Base-by-base conservation (phyloP, 495 filamentous ascomycete species). In the Tricharina praecox region DNA sequence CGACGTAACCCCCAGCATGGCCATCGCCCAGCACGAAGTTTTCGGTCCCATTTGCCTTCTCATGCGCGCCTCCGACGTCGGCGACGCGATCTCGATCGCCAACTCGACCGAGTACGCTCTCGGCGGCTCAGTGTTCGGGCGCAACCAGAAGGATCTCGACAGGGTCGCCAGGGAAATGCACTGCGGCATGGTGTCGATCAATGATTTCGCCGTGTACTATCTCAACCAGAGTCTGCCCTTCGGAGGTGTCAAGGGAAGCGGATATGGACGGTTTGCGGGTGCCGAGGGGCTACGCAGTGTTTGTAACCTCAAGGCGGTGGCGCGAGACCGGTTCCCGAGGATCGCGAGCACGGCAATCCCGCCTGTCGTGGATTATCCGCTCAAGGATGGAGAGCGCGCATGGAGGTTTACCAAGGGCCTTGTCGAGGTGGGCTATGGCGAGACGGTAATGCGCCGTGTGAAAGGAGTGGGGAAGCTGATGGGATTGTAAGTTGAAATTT, bases 181-280 rank as follows among this genome's bases (percentile, higher is more conserved):
- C 45, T 77, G 79, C 2, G 90, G 90, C 21, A 93, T 93, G 81
- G 81, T 96, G 3, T 72, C 80, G 38, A 75, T 97, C 45, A 96
- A 97, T 56, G 90, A 96, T 65, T 97, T 97, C 53, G 90, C 76
- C 18, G 79, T 75, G 13, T 93, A 76, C 57, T 97, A 97, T 63
- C 81, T 87, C 20, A 83, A 92, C 13, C 83, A 90, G 64, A 48
- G 49, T 8, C 63, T 97, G 13, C 90, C 90, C 0, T 97, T 97
- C 61, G 90, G 90, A 19, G 90, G 90, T 20, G 74, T 82, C 16
- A 72, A 73, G 47, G 87, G 85, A 0, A 86, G 79, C 33, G 90
- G 90, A 2, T 95, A 96, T 62, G 90, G 92, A 4, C 67, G 90
- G 13, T 96, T 97, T 67, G 90, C 82, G 0, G 90, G 84, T 28